Evolutionary conservation across 192 early-diverging fungal species (phyloP).

Genomic region (Spinellus fusiger): DNA sequence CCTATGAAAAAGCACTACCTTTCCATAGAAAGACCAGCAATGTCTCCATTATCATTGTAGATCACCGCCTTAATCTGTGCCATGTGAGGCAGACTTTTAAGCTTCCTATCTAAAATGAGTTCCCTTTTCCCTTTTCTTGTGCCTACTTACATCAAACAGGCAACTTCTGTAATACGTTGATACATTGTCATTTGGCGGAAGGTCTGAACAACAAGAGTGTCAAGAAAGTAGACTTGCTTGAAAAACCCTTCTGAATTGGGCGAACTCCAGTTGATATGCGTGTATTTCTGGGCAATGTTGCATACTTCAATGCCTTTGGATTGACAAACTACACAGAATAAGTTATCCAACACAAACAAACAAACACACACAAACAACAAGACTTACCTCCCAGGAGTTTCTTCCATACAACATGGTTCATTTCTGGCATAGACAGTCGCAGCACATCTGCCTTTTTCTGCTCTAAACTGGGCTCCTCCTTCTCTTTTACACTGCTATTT

Average conservation of each 20-base stretch:
- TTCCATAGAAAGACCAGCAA: conserved; percentile 55
- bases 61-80: conserved; percentile 53
- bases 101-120: conserved; percentile 27
- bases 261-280: conserved; percentile 20
- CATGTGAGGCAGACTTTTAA: conserved; percentile 36
- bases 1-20: conserved; percentile 30
- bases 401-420: conserved; percentile 14
- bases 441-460: neutral
- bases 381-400: conserved; percentile 24
- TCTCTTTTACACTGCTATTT: neutral
- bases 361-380: neutral
- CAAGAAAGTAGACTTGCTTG: conserved; percentile 51
- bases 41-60: conserved; percentile 40
- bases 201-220: conserved; percentile 49
- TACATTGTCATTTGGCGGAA: conserved; percentile 56
- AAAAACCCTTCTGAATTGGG: conserved; percentile 51
- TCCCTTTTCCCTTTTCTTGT: neutral
- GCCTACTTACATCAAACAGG: conserved; percentile 46
- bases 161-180: conserved; percentile 50
- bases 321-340: conserved; percentile 7
- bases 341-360: neutral
- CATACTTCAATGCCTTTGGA: conserved; percentile 11
- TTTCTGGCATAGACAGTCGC: neutral
- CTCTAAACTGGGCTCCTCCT: neutral
- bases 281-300: conserved; percentile 16